Conservation (phyloP, 148 eudicot genomes). For the Tetragonia tetragonoides region DNA sequence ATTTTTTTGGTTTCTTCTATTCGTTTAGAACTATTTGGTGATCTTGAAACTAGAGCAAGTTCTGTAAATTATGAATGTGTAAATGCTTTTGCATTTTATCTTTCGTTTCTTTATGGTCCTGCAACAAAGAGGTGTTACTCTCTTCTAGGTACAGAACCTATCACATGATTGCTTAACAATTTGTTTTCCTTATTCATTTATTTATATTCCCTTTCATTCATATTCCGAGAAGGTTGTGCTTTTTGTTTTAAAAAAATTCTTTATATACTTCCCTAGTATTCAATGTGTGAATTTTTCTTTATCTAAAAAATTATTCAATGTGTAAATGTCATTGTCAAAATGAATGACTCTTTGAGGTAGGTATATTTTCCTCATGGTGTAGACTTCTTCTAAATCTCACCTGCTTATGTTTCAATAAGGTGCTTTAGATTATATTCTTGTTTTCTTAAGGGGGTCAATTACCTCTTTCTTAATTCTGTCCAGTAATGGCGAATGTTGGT, state of each 20-base stretch:
- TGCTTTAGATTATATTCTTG: neutral
- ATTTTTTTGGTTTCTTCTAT: neutral
- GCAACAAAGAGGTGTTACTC: neutral
- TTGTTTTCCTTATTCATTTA: neutral
- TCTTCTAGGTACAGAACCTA: neutral
- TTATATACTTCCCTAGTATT: neutral
- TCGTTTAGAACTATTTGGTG: neutral
- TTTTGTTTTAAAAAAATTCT: neutral
- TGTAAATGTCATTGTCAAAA: neutral
- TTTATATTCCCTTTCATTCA: neutral
- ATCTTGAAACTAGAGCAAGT: neutral
- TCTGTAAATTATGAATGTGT: neutral
- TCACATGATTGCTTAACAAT: neutral
- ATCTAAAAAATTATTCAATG: neutral
- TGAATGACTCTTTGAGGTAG: neutral
- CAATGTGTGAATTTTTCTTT: neutral
- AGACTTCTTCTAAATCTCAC: neutral
- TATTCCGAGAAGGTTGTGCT: conserved; percentile 4
- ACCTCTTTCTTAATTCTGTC: neutral
- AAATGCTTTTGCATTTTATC: neutral
- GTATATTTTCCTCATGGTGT: neutral
- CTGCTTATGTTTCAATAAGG: neutral
- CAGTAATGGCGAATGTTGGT: neutral
- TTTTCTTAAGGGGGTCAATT: neutral
- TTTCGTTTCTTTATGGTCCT: neutral